Conservation (phyloP, 495 filamentous ascomycete species). For the Neurospora sp. region DNA sequence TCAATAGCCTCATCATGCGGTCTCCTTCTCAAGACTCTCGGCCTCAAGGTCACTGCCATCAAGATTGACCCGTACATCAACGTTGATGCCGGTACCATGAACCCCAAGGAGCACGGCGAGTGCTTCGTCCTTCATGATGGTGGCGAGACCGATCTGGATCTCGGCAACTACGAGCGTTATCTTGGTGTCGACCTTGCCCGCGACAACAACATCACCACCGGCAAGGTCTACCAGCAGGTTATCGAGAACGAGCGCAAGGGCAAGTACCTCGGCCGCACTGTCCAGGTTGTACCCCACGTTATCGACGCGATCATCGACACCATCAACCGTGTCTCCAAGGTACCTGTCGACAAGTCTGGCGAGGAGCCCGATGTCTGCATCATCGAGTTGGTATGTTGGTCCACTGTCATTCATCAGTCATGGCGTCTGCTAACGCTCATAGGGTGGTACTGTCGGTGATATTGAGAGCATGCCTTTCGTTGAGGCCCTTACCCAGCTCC, state of each 20-base stretch:
- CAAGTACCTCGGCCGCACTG: constrained; percentile 84
- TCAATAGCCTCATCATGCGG: constrained; percentile 37
- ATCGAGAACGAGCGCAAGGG: constrained; percentile 66
- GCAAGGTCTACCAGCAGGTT: constrained; percentile 87
- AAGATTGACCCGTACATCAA: constrained; percentile 77
- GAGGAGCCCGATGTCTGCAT: constrained; percentile 89
- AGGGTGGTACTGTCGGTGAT: constrained; percentile 48
- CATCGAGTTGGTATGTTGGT: constrained; percentile 40
- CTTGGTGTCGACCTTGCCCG: constrained; percentile 52
- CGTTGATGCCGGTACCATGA: constrained; percentile 65
- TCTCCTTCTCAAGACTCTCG: constrained; percentile 74
- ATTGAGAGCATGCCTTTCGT: constrained; percentile 88
- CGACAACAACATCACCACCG: constrained; percentile 90
- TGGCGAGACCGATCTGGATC: constrained; percentile 60
- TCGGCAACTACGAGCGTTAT: constrained; percentile 83
- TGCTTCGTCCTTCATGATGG: constrained; percentile 30
- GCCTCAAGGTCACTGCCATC: constrained; percentile 44
- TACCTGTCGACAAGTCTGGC: constrained; percentile 78
- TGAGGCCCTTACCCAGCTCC: constrained; percentile 73
- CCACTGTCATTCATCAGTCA: neutral
- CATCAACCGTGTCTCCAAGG: constrained; percentile 77
- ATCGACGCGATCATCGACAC: constrained; percentile 87
- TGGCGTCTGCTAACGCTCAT: constrained; percentile 1
- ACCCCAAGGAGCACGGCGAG: constrained; percentile 53
- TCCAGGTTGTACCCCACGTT: constrained; percentile 88